A percentile compares a stretch with the other conserved stretches of the same genome.
Evolutionary conservation across 2,329 filamentous ascomycete species (phyloP).

Genomic region (Anisogramma anomala): DNA sequence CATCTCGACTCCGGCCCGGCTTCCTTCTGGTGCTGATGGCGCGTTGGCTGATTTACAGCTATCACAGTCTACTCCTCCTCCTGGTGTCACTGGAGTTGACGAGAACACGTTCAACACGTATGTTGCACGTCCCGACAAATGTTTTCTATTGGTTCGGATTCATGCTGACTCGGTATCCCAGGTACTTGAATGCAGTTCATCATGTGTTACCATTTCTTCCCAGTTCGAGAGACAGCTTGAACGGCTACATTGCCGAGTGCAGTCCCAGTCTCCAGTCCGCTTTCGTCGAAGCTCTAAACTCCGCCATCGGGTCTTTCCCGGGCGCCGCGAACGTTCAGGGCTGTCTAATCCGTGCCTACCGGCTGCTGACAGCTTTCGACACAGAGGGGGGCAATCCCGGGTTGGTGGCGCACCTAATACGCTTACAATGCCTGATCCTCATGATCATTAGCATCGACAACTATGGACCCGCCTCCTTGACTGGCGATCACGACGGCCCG

Average conservation of each 20-base stretch:
- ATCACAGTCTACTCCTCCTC: not conserved
- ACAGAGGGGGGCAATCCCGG: slow-evolving; percentile 27
- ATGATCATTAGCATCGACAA: slow-evolving; percentile 56
- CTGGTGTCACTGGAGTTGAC: slow-evolving; percentile 27
- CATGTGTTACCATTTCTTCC: slow-evolving; percentile 56
- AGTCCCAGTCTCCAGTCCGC: slow-evolving; percentile 47
- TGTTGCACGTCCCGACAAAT: slow-evolving; percentile 16
- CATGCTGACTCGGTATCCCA: slow-evolving; percentile 19
- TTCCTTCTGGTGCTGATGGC: slow-evolving; percentile 6
- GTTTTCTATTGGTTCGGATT: not conserved
- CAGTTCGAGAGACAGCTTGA: slow-evolving; percentile 42
- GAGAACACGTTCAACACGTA: slow-evolving; percentile 36
- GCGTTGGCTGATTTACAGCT: not conserved
- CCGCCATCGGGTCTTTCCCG: slow-evolving; percentile 43
- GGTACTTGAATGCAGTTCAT: slow-evolving; percentile 55
- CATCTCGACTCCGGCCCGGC: not conserved
- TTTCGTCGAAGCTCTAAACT: slow-evolving; percentile 51
- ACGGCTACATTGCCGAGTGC: slow-evolving; percentile 44
- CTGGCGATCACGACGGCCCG: slow-evolving; percentile 32
- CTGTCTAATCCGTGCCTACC: slow-evolving; percentile 32
- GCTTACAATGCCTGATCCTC: slow-evolving; percentile 56
- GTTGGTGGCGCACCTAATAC: slow-evolving; percentile 38
- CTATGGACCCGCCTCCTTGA: slow-evolving; percentile 31
- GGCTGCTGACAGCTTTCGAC: slow-evolving; percentile 42
- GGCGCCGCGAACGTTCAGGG: slow-evolving; percentile 23